These are phyloP conservation scores for Lactifluus piperatus DNA, from an alignment of 768 basidiomycete genomes.

Conservation along the genomic window DNA sequence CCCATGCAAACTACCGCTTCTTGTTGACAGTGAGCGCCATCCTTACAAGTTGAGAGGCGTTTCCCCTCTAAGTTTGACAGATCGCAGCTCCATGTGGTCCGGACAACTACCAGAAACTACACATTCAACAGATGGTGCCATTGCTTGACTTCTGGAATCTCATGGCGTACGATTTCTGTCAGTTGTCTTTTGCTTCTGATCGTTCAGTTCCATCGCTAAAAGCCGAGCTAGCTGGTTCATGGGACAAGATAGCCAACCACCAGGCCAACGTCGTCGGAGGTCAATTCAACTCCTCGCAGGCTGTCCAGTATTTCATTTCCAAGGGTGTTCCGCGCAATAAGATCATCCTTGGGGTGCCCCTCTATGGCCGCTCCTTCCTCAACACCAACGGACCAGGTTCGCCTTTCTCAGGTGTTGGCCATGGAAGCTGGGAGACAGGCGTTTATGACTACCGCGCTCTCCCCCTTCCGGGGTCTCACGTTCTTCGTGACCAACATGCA, in stretches of 20 bases:
- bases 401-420: slow-evolving; percentile 74
- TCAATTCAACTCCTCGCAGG: slow-evolving; percentile 50
- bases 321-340: slow-evolving; percentile 71
- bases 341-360: slow-evolving; percentile 83
- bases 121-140: slow-evolving; percentile 76
- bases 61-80: slow-evolving; percentile 31
- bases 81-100: slow-evolving; percentile 92
- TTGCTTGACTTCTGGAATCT: slow-evolving; percentile 95
- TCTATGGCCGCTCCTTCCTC: slow-evolving; percentile 89
- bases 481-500: slow-evolving; percentile 54
- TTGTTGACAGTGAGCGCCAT: slow-evolving; percentile 55
- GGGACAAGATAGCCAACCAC: slow-evolving; percentile 64
- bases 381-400: slow-evolving; percentile 76
- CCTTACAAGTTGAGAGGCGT: not conserved
- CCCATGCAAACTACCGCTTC: slow-evolving; percentile 53
- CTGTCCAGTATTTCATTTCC: slow-evolving; percentile 60
- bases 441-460: slow-evolving; percentile 91
- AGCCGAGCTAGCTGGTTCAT: slow-evolving; percentile 52
- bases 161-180: slow-evolving; percentile 88
- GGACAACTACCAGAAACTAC: slow-evolving; percentile 73
- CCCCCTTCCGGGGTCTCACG: slow-evolving; percentile 63
- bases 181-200: slow-evolving; percentile 20
- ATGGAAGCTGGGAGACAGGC: slow-evolving; percentile 85
- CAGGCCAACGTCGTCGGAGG: slow-evolving; percentile 81
- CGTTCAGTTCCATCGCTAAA: slow-evolving; percentile 6